phyloP scores from a whole-genome alignment of 129 eudicot species.

The Gnaphalium uliginosum region DNA sequence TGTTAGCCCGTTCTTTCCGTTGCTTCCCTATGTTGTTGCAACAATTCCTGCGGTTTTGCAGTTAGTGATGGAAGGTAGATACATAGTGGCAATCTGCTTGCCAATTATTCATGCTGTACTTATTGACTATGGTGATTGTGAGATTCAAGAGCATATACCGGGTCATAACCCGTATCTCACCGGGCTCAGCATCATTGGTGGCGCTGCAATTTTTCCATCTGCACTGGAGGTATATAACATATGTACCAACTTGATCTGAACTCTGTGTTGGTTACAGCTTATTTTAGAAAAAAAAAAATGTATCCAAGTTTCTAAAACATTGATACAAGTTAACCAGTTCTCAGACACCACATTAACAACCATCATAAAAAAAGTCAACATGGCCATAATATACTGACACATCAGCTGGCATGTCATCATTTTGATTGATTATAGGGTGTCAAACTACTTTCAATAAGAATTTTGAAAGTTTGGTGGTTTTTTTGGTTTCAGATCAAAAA shows the following conservation, averaged over 20 bases:
- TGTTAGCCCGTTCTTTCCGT: constrained; percentile 75
- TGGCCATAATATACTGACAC: too few species aligned
- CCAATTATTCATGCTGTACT: constrained; percentile 69
- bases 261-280: not conserved
- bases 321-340: too few species aligned
- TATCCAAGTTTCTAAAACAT: too few species aligned
- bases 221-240: constrained; percentile 73
- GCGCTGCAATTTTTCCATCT: constrained; percentile 87
- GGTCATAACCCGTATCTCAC: constrained; percentile 87
- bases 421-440: too few species aligned
- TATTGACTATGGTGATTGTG: constrained; percentile 70
- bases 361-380: too few species aligned
- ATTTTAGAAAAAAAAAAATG: too few species aligned
- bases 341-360: too few species aligned
- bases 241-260: not conserved
- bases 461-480: too few species aligned
- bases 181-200: constrained; percentile 95
- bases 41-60: constrained; percentile 83
- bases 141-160: constrained; percentile 78
- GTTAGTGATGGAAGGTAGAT: constrained; percentile 76
- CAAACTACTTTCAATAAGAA: too few species aligned
- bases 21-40: constrained; percentile 67
- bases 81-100: constrained; percentile 54
- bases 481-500: too few species aligned
- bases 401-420: too few species aligned